Percentiles rank a stretch among this genome's conserved stretches.
Conservation (phyloP, 2,329 filamentous ascomycete species). For the Ophiocordyceps camponoti-rufipedis region DNA sequence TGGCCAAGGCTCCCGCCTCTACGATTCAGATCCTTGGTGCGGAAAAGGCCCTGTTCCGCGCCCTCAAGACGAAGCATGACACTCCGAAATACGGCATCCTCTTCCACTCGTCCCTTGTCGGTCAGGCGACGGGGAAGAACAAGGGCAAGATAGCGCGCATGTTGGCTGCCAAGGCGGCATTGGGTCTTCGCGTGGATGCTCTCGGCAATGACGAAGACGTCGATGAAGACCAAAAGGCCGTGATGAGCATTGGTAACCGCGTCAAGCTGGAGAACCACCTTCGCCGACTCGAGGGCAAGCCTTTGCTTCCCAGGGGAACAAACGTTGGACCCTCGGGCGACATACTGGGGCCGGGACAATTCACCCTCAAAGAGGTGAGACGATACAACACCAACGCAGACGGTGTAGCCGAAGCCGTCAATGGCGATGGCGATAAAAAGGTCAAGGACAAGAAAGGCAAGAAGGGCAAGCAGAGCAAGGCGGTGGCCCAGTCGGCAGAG, state of each 20-base stretch:
- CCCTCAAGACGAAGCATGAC: slow-evolving; percentile 97
- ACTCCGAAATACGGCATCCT: slow-evolving; percentile 96
- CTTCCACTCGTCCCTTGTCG: slow-evolving; percentile 84
- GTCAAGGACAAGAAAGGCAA: slow-evolving; percentile 20
- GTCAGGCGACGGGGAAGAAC: slow-evolving; percentile 92
- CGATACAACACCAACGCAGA: slow-evolving; percentile 95
- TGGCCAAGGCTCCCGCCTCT: slow-evolving; percentile 86
- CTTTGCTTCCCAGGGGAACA: slow-evolving; percentile 57
- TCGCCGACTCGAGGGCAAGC: slow-evolving; percentile 74
- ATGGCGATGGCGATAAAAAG: slow-evolving; percentile 17
- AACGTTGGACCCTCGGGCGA: slow-evolving; percentile 59
- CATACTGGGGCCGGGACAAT: slow-evolving; percentile 49
- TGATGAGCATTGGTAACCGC: slow-evolving; percentile 56
- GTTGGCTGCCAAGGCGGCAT: slow-evolving; percentile 79
- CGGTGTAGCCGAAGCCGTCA: slow-evolving; percentile 48
- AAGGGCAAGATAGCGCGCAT: slow-evolving; percentile 99
- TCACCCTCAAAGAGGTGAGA: slow-evolving; percentile 78
- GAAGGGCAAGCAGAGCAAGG: slow-evolving; percentile 21
- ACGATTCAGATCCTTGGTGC: slow-evolving; percentile 97
- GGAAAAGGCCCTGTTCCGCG: slow-evolving; percentile 96
- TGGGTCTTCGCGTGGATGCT: slow-evolving; percentile 86
- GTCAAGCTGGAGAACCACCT: slow-evolving; percentile 61
- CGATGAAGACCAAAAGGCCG: slow-evolving; percentile 77
- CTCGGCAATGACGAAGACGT: slow-evolving; percentile 41
- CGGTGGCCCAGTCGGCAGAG: slow-evolving; percentile 2